Evolutionary conservation across 2,329 filamentous ascomycete genomes (phyloP).

Genomic region (Talaromyces amestolkiae): DNA sequence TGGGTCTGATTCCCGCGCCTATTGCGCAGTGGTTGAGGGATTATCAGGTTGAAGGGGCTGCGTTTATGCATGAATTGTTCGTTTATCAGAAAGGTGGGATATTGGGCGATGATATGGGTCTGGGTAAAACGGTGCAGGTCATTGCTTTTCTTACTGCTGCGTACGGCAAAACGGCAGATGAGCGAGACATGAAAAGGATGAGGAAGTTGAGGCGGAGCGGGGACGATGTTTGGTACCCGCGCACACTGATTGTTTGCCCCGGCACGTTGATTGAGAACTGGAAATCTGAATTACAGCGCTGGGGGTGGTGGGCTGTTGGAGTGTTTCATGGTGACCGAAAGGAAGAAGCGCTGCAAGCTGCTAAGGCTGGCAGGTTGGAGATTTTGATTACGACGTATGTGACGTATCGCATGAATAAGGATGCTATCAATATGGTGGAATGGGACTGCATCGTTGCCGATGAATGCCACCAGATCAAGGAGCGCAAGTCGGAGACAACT

Average conservation of each 20-base stretch:
- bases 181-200: conserved; percentile 81
- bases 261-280: conserved; percentile 88
- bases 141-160: conserved; percentile 87
- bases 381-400: conserved; percentile 92
- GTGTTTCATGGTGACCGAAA: conserved; percentile 73
- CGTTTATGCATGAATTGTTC: conserved; percentile 83
- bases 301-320: conserved; percentile 95
- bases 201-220: conserved; percentile 70
- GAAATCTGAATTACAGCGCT: conserved; percentile 78
- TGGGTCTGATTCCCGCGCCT: conserved; percentile 78
- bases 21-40: conserved; percentile 89
- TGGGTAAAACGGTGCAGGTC: conserved; percentile 96
- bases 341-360: conserved; percentile 69
- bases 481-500: conserved; percentile 71
- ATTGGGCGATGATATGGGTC: conserved; percentile 93
- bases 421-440: conserved; percentile 74
- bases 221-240: conserved; percentile 71
- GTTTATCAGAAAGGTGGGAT: conserved; percentile 89
- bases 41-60: conserved; percentile 83
- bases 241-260: conserved; percentile 81
- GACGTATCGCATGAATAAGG: conserved; percentile 76
- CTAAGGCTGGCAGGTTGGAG: conserved; percentile 73
- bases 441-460: conserved; percentile 97
- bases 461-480: conserved; percentile 89
- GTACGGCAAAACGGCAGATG: conserved; percentile 91